phyloP scores from a whole-genome alignment of 129 eudicot genomes.

The Chrysanthemum makinoi region DNA sequence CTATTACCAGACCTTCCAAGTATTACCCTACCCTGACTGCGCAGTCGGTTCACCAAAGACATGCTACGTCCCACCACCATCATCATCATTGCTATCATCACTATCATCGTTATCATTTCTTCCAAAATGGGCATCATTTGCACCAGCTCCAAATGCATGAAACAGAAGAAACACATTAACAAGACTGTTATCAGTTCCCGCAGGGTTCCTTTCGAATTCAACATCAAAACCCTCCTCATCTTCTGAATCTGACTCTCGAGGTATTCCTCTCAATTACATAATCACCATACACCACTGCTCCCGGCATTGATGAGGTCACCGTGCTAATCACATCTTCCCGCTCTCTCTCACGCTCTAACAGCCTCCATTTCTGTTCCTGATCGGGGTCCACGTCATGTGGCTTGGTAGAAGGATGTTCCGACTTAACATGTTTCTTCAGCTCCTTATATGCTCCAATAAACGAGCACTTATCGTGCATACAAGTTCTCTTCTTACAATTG shows the following conservation, averaged over 20 bases:
- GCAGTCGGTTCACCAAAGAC: conserved; percentile 47
- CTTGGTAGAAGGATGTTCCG: conserved; percentile 68
- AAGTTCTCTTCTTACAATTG: conserved; percentile 65
- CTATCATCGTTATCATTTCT: conserved; percentile 31
- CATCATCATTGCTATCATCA: conserved; percentile 37
- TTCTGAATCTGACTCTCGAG: conserved; percentile 53
- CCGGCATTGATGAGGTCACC: conserved; percentile 75
- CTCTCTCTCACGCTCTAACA: conserved; percentile 73
- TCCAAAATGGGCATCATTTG: conserved; percentile 35
- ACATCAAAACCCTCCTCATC: conserved; percentile 60
- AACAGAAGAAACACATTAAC: conserved; percentile 52
- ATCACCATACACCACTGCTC: conserved; percentile 82
- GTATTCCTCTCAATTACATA: conserved; percentile 70
- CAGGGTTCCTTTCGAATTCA: conserved; percentile 6
- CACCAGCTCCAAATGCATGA: conserved; percentile 62
- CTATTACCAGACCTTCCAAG: conserved; percentile 67
- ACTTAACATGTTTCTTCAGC: conserved; percentile 68
- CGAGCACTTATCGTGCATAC: conserved; percentile 78
- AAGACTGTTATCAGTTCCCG: conserved; percentile 50
- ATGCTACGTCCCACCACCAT: conserved; percentile 29
- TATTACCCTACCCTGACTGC: conserved; percentile 56
- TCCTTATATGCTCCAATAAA: conserved; percentile 78
- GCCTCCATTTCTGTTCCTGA: conserved; percentile 82
- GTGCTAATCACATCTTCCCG: conserved; percentile 86
- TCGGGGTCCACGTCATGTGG: conserved; percentile 89